These are phyloP conservation scores for Sporothrix inflata DNA, from an alignment of 2,329 filamentous ascomycete genomes.

Conservation along the genomic window DNA sequence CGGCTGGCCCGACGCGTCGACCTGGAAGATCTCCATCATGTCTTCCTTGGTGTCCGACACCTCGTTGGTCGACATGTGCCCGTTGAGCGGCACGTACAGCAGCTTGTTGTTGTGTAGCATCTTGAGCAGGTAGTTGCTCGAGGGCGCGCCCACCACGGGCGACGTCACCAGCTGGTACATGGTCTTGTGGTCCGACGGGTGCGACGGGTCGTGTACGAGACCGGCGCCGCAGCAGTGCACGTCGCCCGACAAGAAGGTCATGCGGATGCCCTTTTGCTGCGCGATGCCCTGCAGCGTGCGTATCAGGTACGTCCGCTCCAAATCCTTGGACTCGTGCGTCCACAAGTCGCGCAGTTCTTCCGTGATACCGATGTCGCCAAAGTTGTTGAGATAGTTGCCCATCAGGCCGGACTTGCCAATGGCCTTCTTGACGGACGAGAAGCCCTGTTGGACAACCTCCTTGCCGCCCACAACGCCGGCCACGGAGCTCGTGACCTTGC, in stretches of 20 bases:
- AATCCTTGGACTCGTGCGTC: slow-evolving; percentile 97
- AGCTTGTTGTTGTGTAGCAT: slow-evolving; percentile 94
- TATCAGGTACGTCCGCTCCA: slow-evolving; percentile 95
- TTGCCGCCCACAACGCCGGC: slow-evolving; percentile 95
- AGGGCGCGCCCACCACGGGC: slow-evolving; percentile 87
- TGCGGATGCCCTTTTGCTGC: slow-evolving; percentile 91
- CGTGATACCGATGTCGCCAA: slow-evolving; percentile 91
- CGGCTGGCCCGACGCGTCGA: slow-evolving; percentile 80
- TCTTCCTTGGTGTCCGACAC: slow-evolving; percentile 96
- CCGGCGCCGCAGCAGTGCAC: slow-evolving; percentile 92
- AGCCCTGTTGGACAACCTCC: slow-evolving; percentile 87
- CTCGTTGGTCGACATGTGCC: slow-evolving; percentile 72
- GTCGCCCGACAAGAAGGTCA: slow-evolving; percentile 93
- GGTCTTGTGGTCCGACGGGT: slow-evolving; percentile 93
- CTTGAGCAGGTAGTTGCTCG: slow-evolving; percentile 83
- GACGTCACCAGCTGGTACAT: slow-evolving; percentile 97
- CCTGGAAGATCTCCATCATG: slow-evolving; percentile 99
- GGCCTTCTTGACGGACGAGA: slow-evolving; percentile 93
- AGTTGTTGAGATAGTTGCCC: slow-evolving; percentile 93
- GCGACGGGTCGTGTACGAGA: slow-evolving; percentile 88
- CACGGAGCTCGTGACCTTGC: slow-evolving; percentile 92
- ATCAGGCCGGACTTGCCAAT: slow-evolving; percentile 95
- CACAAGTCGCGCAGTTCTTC: slow-evolving; percentile 96
- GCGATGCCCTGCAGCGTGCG: slow-evolving; percentile 93
- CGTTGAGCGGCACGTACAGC: slow-evolving; percentile 88